Conservation (phyloP, 805 yeast genomes). For the Ogataea corticis region DNA sequence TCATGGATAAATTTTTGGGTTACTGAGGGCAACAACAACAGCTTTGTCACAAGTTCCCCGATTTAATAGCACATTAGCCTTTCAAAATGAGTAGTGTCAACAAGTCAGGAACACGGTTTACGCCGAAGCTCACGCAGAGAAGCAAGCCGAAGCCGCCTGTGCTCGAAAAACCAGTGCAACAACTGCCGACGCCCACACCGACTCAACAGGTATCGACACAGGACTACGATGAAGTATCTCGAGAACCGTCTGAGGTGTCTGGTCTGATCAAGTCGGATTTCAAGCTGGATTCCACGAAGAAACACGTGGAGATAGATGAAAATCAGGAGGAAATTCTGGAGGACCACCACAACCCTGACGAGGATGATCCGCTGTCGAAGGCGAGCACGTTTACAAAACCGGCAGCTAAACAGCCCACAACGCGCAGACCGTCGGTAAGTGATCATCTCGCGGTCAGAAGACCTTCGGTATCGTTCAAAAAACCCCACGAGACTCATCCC, state of each 20-base stretch:
- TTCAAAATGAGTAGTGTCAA: conserved; percentile 33
- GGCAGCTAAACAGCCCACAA: not conserved
- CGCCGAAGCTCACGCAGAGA: conserved; percentile 52
- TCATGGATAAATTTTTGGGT: too few species aligned
- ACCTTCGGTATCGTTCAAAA: conserved; percentile 10
- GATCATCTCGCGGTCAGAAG: conserved; percentile 6
- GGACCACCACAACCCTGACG: not conserved
- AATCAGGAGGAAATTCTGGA: not conserved
- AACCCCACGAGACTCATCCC: conserved; percentile 5
- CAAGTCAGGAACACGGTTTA: conserved; percentile 61
- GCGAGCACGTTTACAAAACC: conserved; percentile 1
- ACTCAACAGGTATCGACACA: conserved; percentile 8
- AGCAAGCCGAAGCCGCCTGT: conserved; percentile 14
- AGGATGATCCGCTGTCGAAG: conserved; percentile 2
- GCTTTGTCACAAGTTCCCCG: too few species aligned
- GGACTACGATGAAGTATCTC: not conserved
- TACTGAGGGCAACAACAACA: too few species aligned
- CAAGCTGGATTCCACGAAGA: not conserved
- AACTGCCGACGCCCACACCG: conserved; percentile 15
- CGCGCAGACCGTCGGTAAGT: conserved; percentile 2
- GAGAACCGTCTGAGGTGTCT: too few species aligned
- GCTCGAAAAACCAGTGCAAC: conserved; percentile 2
- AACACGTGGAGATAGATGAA: too few species aligned
- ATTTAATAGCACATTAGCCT: too few species aligned
- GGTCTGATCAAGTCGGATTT: too few species aligned